A percentile compares a stretch with the other conserved stretches of the same genome.
Conservation (phyloP, 202 grass and related monocot genomes). For the Elaeis oleifera region DNA sequence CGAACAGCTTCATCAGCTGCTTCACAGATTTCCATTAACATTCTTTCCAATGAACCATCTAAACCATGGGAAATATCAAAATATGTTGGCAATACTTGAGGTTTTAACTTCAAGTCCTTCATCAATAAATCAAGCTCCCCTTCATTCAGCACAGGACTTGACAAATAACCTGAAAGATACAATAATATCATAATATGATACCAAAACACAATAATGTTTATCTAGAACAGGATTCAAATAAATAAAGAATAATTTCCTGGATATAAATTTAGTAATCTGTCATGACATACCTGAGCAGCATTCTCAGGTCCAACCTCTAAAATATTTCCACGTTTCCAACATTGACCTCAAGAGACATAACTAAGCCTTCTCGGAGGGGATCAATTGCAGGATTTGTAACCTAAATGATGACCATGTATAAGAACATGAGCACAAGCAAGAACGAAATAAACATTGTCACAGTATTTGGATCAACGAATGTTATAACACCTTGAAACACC, state of each 20-base stretch:
- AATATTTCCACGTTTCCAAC: conserved; percentile 88
- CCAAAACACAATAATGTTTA: conserved; percentile 13
- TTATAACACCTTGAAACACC: too few relatives aligned
- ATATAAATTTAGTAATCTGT: too few relatives aligned
- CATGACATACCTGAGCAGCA: conserved; percentile 70
- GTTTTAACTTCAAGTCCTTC: conserved; percentile 67
- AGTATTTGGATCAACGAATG: too few relatives aligned
- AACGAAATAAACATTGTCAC: too few relatives aligned
- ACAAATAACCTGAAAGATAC: conserved; percentile 74
- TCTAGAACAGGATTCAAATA: not conserved
- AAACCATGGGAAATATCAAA: conserved; percentile 90
- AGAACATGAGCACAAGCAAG: not conserved
- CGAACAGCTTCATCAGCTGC: conserved; percentile 93
- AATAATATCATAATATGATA: not conserved
- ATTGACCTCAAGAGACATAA: conserved; percentile 99
- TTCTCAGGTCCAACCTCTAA: conserved; percentile 91
- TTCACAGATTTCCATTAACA: conserved; percentile 72
- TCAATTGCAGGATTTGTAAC: conserved; percentile 99
- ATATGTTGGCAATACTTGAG: conserved; percentile 74
- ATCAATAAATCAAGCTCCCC: conserved; percentile 80
- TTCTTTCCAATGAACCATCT: conserved; percentile 79
- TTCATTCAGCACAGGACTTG: conserved; percentile 93
- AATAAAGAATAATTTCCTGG: not conserved
- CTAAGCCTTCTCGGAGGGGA: conserved; percentile 97
- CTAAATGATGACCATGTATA: conserved; percentile 24